Evolutionary conservation across 306 rosid genomes (phyloP).

Genomic region (Medicago ruthenica): DNA sequence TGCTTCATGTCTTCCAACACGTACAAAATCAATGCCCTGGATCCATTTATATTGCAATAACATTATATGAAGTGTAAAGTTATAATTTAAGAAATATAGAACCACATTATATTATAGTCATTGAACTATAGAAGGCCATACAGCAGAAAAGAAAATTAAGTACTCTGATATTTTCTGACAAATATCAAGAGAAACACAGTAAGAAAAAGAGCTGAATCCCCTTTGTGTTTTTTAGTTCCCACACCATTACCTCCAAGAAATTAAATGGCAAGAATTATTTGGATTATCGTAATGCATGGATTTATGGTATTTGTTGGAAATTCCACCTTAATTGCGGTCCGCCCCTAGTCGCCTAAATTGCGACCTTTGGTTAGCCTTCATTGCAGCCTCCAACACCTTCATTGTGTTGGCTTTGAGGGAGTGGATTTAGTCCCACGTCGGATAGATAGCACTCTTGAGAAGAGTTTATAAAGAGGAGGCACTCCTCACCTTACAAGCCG

Average conservation of each 20-base stretch:
- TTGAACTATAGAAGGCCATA: neutral
- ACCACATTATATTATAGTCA: constrained; percentile 12
- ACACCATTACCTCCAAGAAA: neutral
- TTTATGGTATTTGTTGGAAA: too few relatives aligned
- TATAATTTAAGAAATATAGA: constrained; percentile 14
- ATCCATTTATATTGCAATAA: constrained; percentile 44
- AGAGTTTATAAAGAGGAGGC: too few relatives aligned
- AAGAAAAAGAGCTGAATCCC: neutral
- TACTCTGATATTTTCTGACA: constrained; percentile 13
- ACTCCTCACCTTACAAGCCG: too few relatives aligned
- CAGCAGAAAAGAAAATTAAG: constrained; percentile 23
- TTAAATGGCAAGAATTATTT: too few relatives aligned
- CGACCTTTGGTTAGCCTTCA: too few relatives aligned
- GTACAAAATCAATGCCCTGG: constrained; percentile 84
- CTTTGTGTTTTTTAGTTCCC: neutral
- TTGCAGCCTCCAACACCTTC: too few relatives aligned
- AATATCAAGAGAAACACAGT: neutral
- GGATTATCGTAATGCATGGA: too few relatives aligned
- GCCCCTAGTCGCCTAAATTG: too few relatives aligned
- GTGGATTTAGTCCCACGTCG: too few relatives aligned
- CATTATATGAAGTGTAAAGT: constrained; percentile 9
- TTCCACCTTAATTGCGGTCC: too few relatives aligned
- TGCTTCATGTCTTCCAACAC: constrained; percentile 83
- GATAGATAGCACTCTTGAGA: too few relatives aligned
- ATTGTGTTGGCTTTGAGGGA: too few relatives aligned